These are phyloP conservation scores for Diplodia sapinea DNA, from an alignment of 2,329 filamentous ascomycete species.

Conservation along the genomic window DNA sequence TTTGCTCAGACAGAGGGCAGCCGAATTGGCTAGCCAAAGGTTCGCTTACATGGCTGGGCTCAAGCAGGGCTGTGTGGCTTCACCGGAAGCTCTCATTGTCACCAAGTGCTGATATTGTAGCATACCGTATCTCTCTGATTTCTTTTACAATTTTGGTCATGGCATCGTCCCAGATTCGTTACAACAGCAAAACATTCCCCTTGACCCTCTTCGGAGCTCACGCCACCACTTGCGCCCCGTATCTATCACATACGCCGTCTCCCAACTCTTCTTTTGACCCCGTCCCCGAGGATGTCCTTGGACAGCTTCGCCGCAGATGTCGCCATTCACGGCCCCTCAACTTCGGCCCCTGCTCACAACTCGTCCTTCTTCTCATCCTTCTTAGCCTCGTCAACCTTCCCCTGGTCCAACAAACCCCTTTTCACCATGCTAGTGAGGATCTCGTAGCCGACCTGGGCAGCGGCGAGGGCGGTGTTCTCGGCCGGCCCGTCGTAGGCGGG, in stretches of 20 bases:
- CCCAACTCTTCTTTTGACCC: not conserved
- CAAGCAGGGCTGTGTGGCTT: not conserved
- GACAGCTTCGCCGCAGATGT: not conserved
- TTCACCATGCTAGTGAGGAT: slow-evolving; percentile 79
- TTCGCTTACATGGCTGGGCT: not conserved
- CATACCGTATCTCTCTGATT: not conserved
- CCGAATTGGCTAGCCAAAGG: not conserved
- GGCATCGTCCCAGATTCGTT: not conserved
- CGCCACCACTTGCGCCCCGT: no score
- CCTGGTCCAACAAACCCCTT: slow-evolving; percentile 55
- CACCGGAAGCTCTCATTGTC: not conserved
- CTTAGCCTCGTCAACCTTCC: slow-evolving; percentile 36
- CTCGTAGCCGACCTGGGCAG: slow-evolving; percentile 83
- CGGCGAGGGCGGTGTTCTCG: slow-evolving; percentile 82
- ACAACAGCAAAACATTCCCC: not conserved
- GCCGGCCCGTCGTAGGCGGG: slow-evolving; percentile 82
- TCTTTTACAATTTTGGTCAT: not conserved
- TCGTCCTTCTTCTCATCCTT: slow-evolving; percentile 33
- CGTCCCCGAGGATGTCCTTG: not conserved
- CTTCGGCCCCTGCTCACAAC: slow-evolving; percentile 12
- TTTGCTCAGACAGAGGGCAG: not conserved
- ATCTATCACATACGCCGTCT: not conserved
- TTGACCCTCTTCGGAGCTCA: not conserved
- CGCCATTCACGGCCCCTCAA: not conserved
- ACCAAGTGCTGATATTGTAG: not conserved